phyloP scores from a whole-genome alignment of 2,329 filamentous ascomycete species.

The Zymoseptoria ardabiliae region DNA sequence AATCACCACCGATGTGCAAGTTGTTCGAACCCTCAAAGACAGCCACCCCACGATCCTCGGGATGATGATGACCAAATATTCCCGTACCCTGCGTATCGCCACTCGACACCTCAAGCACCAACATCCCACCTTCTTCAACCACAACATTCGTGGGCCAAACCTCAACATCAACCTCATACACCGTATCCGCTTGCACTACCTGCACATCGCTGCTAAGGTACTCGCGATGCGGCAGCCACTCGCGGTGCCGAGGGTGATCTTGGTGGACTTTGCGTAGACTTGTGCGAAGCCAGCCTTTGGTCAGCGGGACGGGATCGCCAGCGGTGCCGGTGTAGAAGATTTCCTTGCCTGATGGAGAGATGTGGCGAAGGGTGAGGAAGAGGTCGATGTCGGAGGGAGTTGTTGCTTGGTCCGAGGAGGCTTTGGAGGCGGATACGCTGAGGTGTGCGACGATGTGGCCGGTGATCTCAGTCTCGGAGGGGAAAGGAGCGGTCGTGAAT shows the following conservation, averaged over 20 bases:
- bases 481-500: conserved; percentile 53
- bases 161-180: conserved; percentile 56
- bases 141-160: conserved; percentile 59
- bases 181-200: conserved; percentile 47
- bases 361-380: conserved; percentile 55
- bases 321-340: conserved; percentile 59
- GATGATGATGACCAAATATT: conserved; percentile 11
- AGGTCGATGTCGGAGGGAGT: conserved; percentile 52
- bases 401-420: conserved; percentile 15
- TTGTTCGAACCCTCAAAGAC: conserved; percentile 45
- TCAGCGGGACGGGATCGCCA: conserved; percentile 55
- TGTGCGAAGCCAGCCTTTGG: conserved; percentile 58
- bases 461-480: conserved; percentile 60
- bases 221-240: conserved; percentile 51
- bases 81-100: conserved; percentile 54
- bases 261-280: conserved; percentile 49
- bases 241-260: conserved; percentile 44
- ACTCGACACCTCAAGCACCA: conserved; percentile 50
- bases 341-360: conserved; percentile 48
- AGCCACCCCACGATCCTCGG: conserved; percentile 16
- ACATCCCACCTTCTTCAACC: conserved; percentile 43
- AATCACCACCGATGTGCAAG: conserved; percentile 45
- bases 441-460: conserved; percentile 60
- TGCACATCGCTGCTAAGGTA: conserved; percentile 52
- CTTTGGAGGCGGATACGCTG: conserved; percentile 45